Percentiles rank a stretch among this genome's conserved stretches.
These are phyloP conservation scores for Claviceps fusiformis DNA, from an alignment of 2,329 filamentous ascomycete genomes.

Conservation along the genomic window DNA sequence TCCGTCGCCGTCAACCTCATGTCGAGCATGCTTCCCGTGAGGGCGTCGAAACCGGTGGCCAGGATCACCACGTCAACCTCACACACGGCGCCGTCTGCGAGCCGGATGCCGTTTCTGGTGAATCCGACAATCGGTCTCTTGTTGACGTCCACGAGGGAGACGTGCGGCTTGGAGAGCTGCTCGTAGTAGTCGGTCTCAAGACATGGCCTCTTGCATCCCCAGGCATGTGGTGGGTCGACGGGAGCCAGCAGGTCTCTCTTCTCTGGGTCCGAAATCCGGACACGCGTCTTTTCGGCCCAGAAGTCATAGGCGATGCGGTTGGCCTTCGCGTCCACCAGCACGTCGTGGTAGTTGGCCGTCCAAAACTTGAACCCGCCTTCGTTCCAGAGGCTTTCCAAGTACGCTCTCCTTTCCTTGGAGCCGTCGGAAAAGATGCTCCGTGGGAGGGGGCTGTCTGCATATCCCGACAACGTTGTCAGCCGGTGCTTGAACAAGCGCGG, in stretches of 20 bases:
- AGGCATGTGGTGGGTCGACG: conserved; percentile 31
- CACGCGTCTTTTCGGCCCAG: conserved; percentile 37
- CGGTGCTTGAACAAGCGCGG: conserved; percentile 42
- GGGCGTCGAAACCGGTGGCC: conserved; percentile 28
- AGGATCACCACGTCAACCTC: conserved; percentile 31
- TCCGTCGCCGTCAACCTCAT: neutral
- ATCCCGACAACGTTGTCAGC: conserved; percentile 27
- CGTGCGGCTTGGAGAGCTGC: conserved; percentile 29
- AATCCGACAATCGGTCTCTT: conserved; percentile 27
- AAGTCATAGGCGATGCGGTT: conserved; percentile 42
- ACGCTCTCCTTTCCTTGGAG: conserved; percentile 31
- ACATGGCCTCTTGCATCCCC: conserved; percentile 37
- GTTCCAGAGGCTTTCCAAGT: conserved; percentile 34
- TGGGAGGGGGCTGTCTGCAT: neutral
- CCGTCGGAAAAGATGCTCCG: conserved; percentile 39
- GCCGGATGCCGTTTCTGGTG: conserved; percentile 25
- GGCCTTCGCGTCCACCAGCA: conserved; percentile 27
- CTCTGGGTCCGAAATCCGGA: conserved; percentile 33
- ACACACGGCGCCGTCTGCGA: conserved; percentile 26
- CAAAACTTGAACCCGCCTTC: conserved; percentile 42
- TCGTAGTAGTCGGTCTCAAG: conserved; percentile 32
- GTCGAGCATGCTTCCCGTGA: neutral
- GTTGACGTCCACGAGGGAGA: conserved; percentile 29
- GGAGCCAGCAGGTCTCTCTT: conserved; percentile 40
- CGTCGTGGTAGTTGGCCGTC: conserved; percentile 41